phyloP scores from a whole-genome alignment of 441 rosid species.

The Populus hybrid region DNA sequence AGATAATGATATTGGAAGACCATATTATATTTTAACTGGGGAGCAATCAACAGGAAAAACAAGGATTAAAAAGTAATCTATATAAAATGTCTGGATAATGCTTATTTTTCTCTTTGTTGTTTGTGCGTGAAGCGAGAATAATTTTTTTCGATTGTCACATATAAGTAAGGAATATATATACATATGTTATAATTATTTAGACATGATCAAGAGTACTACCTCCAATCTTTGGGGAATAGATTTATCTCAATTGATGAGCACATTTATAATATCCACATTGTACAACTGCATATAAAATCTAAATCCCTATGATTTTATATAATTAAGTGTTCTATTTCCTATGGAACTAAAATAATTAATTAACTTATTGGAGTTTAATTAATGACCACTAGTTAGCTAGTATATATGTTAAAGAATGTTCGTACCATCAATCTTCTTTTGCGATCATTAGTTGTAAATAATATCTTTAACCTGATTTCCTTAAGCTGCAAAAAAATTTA shows the following conservation, averaged over 20 bases:
- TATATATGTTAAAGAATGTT: no score
- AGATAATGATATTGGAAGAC: constrained; percentile 8
- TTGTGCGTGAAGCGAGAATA: constrained; percentile 29
- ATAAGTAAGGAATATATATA: neutral
- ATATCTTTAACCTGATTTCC: no score
- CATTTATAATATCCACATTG: no score
- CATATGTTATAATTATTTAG: constrained; percentile 3
- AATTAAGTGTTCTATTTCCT: no score
- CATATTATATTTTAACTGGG: constrained; percentile 17
- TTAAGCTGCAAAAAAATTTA: no score
- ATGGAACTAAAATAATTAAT: no score
- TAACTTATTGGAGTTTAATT: no score
- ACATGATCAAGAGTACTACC: neutral
- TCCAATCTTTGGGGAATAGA: constrained; percentile 25
- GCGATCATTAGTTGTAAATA: no score
- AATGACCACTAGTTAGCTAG: no score
- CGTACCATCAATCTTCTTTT: no score
- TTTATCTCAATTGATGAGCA: neutral
- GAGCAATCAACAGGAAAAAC: constrained; percentile 20
- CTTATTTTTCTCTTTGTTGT: constrained; percentile 14
- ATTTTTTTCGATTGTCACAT: constrained; percentile 4
- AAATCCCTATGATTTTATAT: no score
- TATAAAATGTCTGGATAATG: constrained; percentile 11
- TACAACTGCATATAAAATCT: no score
- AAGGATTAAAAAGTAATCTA: constrained; percentile 5